phyloP scores from a whole-genome alignment of 176 grass and related monocot genomes.

The Rhynchospora breviuscula region DNA sequence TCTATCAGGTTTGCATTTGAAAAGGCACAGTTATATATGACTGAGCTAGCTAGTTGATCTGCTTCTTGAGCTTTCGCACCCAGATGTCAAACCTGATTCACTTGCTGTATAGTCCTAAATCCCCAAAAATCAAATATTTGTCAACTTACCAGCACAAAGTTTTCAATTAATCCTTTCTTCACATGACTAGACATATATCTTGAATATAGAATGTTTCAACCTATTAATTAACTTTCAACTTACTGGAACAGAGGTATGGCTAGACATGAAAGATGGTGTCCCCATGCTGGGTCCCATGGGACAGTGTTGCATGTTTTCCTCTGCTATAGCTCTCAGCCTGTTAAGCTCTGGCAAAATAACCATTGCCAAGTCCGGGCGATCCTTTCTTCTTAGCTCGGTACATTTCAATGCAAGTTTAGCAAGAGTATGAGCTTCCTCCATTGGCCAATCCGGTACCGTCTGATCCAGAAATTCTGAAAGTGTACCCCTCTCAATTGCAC shows the following conservation, averaged over 20 bases:
- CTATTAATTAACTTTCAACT: background rate
- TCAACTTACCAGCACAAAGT: background rate
- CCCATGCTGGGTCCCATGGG: background rate
- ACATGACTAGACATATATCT: background rate
- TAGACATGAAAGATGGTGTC: background rate
- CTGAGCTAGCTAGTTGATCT: background rate
- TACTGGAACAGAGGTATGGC: constrained; percentile 19
- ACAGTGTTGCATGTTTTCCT: background rate
- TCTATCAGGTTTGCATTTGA: background rate
- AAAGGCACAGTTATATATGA: background rate
- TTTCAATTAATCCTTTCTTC: background rate
- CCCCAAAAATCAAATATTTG: background rate
- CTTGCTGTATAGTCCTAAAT: constrained; percentile 14
- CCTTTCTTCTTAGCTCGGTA: constrained; percentile 32
- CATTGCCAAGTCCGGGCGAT: constrained; percentile 35
- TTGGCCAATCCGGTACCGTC: constrained; percentile 26
- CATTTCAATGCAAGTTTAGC: constrained; percentile 31
- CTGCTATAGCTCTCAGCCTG: constrained; percentile 27
- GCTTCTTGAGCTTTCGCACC: constrained; percentile 19
- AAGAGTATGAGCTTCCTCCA: constrained; percentile 27
- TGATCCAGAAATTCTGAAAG: constrained; percentile 32
- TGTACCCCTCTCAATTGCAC: constrained; percentile 10
- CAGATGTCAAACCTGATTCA: constrained; percentile 1
- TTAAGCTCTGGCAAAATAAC: constrained; percentile 35
- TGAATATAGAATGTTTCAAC: background rate